Evolutionary conservation across 768 basidiomycete species (phyloP).

Genomic region (Tephrocybe sp.): DNA sequence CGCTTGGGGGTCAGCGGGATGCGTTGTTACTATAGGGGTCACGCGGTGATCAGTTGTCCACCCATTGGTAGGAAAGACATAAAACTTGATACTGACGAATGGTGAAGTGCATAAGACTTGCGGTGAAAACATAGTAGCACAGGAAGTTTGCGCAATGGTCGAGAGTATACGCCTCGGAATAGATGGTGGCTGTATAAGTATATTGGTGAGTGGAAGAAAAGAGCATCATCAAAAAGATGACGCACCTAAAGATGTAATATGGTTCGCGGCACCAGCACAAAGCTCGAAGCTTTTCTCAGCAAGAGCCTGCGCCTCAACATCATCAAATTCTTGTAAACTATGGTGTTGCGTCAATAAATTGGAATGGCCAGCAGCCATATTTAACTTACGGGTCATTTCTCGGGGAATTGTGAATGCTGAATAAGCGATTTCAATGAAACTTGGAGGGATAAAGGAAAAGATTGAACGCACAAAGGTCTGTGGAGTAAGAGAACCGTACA

Average conservation of each 20-base stretch:
- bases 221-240: neutral
- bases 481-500: constrained; percentile 72
- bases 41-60: constrained; percentile 3
- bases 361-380: neutral
- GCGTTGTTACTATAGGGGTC: constrained; percentile 48
- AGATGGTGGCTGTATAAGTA: constrained; percentile 44
- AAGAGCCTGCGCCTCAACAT: constrained; percentile 49
- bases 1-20: constrained; percentile 69
- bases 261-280: constrained; percentile 75
- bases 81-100: constrained; percentile 62
- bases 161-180: constrained; percentile 61
- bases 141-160: constrained; percentile 65
- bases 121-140: constrained; percentile 78
- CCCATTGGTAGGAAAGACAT: neutral
- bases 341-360: constrained; percentile 9
- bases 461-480: constrained; percentile 66
- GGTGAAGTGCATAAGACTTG: constrained; percentile 76
- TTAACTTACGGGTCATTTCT: constrained; percentile 39
- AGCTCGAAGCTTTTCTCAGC: constrained; percentile 69
- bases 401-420: constrained; percentile 38
- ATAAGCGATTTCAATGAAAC: constrained; percentile 9
- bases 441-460: neutral
- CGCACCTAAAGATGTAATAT: constrained; percentile 68
- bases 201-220: neutral
- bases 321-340: constrained; percentile 42